Percentiles rank a stretch among this genome's conserved stretches.
Evolutionary conservation across 768 basidiomycete species (phyloP).

Genomic region (Russula emetica): DNA sequence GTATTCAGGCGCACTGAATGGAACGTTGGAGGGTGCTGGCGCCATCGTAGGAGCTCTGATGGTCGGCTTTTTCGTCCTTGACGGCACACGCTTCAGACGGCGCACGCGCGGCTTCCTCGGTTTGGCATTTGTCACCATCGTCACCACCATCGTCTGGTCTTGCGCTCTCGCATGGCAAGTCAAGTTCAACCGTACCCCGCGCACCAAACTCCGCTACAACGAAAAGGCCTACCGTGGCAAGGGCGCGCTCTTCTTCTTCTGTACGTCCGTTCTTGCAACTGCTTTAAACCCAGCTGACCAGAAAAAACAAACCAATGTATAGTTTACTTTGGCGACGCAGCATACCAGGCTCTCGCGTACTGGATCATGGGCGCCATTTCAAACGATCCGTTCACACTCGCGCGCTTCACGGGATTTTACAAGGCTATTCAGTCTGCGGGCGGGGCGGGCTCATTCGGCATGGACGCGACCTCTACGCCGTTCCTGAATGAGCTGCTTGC

Average conservation of each 20-base stretch:
- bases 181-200: constrained; percentile 34
- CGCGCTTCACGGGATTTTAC: constrained; percentile 44
- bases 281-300: neutral
- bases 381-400: constrained; percentile 45
- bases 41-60: constrained; percentile 43
- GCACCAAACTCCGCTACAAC: constrained; percentile 33
- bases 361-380: constrained; percentile 42
- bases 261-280: constrained; percentile 28
- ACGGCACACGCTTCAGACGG: constrained; percentile 35
- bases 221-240: constrained; percentile 36
- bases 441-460: constrained; percentile 41
- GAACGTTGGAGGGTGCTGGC: constrained; percentile 38
- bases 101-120: constrained; percentile 41
- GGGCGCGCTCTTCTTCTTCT: constrained; percentile 41
- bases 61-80: constrained; percentile 41
- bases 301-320: neutral
- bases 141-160: constrained; percentile 39
- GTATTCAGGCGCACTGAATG: constrained; percentile 36
- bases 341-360: constrained; percentile 39
- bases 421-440: constrained; percentile 40
- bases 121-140: constrained; percentile 34
- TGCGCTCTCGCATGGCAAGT: constrained; percentile 41
- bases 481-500: constrained; percentile 42
- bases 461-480: constrained; percentile 45
- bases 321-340: constrained; percentile 40